Evolutionary conservation across 352 stramenopile genomes (phyloP).

Genomic region (Phytophthora parvispora): DNA sequence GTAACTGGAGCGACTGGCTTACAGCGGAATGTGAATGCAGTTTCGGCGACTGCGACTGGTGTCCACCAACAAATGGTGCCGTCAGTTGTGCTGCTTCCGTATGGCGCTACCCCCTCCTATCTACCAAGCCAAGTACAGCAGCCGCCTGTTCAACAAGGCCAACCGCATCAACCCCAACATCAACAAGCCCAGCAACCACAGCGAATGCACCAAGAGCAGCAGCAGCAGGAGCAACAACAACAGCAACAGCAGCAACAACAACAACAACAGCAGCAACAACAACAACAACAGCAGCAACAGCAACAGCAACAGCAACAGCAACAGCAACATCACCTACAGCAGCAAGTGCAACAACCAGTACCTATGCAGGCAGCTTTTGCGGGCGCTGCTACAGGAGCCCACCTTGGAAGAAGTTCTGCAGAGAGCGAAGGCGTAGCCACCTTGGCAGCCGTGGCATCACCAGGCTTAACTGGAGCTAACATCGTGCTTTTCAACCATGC

Average conservation of each 20-base stretch:
- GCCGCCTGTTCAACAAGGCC: not conserved
- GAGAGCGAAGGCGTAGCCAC: constrained; percentile 21
- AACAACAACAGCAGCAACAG: constrained; percentile 9
- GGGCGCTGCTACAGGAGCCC: not conserved
- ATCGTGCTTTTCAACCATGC: constrained; percentile 34
- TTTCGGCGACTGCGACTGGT: constrained; percentile 7
- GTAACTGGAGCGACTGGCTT: constrained; percentile 10
- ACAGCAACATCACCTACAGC: constrained; percentile 4
- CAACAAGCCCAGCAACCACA: no score
- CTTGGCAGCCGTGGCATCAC: constrained; percentile 15
- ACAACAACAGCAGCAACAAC: constrained; percentile 5
- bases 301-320: constrained; percentile 16
- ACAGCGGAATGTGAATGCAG: constrained; percentile 8
- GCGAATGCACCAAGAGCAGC: no score
- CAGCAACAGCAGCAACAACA: constrained; percentile 3
- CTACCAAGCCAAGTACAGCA: constrained; percentile 19
- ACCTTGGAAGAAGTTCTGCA: not conserved
- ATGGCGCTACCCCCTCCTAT: constrained; percentile 24
- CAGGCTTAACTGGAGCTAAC: constrained; percentile 14
- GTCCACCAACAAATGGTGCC: constrained; percentile 24
- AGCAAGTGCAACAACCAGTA: not conserved
- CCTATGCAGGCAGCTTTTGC: constrained; percentile 17
- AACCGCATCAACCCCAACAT: constrained; percentile 8
- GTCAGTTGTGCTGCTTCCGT: constrained; percentile 46
- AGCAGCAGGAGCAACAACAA: no score